These are phyloP conservation scores for Zizania palustris DNA, from an alignment of 202 grass and related monocot species.

Conservation along the genomic window DNA sequence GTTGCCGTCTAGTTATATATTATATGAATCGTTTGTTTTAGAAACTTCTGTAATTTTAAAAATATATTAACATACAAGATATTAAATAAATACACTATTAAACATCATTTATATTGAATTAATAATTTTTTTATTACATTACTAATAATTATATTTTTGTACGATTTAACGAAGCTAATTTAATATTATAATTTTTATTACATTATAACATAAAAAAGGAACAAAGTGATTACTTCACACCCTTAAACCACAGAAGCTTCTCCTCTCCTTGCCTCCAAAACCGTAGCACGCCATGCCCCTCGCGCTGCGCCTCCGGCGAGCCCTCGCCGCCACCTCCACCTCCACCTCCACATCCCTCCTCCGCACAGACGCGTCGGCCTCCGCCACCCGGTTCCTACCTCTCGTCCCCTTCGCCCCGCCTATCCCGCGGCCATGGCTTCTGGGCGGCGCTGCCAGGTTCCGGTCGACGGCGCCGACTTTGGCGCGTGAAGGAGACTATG, in stretches of 20 bases:
- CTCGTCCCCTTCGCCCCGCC: neutral
- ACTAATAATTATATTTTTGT: too few relatives aligned
- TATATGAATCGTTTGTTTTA: too few relatives aligned
- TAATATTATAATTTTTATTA: too few relatives aligned
- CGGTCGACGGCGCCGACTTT: slow-evolving; percentile 51
- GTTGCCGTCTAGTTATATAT: too few relatives aligned
- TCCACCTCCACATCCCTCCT: slow-evolving; percentile 39
- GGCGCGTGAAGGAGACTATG: slow-evolving; percentile 45
- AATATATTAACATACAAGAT: too few relatives aligned
- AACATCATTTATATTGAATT: too few relatives aligned
- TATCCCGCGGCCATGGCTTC: slow-evolving; percentile 23
- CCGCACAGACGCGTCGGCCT: neutral
- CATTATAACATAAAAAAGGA: too few relatives aligned
- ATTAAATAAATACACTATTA: too few relatives aligned
- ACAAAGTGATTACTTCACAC: too few relatives aligned
- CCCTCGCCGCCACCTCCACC: slow-evolving; percentile 55
- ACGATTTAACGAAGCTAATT: too few relatives aligned
- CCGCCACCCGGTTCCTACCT: neutral
- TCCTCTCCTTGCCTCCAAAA: slow-evolving; percentile 21
- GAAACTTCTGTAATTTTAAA: too few relatives aligned
- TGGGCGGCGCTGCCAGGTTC: slow-evolving; percentile 49
- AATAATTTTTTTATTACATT: too few relatives aligned
- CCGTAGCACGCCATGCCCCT: slow-evolving; percentile 71
- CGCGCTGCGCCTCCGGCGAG: slow-evolving; percentile 69
- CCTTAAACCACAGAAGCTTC: slow-evolving; percentile 44